phyloP scores from a whole-genome alignment of 164 flowering plant genomes.

The Houttuynia cordata region DNA sequence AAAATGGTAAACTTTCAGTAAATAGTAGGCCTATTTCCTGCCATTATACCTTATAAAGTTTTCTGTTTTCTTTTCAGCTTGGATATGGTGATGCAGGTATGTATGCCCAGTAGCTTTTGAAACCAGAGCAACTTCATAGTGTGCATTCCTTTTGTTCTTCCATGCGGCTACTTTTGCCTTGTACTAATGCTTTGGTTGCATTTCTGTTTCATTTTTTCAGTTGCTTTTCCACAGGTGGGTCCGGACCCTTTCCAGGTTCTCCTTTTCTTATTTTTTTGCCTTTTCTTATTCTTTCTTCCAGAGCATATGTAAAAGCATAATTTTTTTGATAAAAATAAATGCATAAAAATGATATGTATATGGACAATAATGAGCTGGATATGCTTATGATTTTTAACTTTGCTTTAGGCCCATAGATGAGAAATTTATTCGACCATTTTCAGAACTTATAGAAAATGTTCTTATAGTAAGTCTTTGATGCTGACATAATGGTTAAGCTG shows the following conservation, averaged over 20 bases:
- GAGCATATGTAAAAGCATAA: too few relatives aligned
- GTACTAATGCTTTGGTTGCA: conserved; percentile 9
- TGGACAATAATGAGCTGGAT: too few relatives aligned
- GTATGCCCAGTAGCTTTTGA: conserved; percentile 45
- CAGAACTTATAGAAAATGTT: too few relatives aligned
- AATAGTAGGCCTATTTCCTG: neutral
- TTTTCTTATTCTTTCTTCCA: neutral
- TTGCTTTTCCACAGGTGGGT: conserved; percentile 87
- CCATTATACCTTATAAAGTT: neutral
- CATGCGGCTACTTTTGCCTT: conserved; percentile 1
- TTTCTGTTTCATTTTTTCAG: conserved; percentile 35
- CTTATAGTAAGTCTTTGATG: too few relatives aligned
- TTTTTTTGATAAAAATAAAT: too few relatives aligned
- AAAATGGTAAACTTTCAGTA: too few relatives aligned
- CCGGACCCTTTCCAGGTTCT: neutral
- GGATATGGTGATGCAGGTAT: conserved; percentile 67
- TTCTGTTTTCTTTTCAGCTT: conserved; percentile 25
- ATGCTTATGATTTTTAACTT: too few relatives aligned
- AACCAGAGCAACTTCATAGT: conserved; percentile 33
- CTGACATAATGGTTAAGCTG: too few relatives aligned
- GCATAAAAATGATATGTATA: too few relatives aligned
- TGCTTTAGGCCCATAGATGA: too few relatives aligned
- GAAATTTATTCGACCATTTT: too few relatives aligned
- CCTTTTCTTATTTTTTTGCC: neutral
- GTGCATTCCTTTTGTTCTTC: neutral